These are phyloP conservation scores for Gossypium arboreum DNA, from an alignment of 345 rosid genomes.

Conservation along the genomic window DNA sequence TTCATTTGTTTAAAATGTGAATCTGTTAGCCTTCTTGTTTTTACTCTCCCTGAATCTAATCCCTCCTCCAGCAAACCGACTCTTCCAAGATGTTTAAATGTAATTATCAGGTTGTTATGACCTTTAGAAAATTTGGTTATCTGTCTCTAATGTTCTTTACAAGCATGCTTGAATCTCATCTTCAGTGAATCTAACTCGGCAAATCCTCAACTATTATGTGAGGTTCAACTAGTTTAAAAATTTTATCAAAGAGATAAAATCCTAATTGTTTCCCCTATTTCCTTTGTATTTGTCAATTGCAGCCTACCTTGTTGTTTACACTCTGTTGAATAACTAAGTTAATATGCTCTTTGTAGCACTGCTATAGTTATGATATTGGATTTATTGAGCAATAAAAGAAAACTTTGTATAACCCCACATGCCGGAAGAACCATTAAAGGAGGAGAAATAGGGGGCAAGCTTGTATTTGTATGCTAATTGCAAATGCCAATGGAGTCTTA, in stretches of 20 bases:
- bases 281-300: neutral
- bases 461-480: neutral
- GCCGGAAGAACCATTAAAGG: neutral
- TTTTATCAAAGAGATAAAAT: neutral
- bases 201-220: neutral
- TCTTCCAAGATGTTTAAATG: neutral
- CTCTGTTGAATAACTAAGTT: neutral
- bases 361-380: neutral
- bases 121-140: neutral
- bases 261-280: neutral
- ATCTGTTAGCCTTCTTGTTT: conserved; percentile 1
- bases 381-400: conserved; percentile 4
- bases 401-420: neutral
- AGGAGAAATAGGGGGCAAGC: neutral
- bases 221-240: neutral
- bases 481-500: neutral
- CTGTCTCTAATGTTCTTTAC: neutral
- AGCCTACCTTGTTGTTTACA: neutral
- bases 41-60: neutral
- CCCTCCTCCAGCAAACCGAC: neutral
- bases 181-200: neutral
- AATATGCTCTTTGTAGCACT: neutral
- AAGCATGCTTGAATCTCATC: neutral
- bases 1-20: neutral
- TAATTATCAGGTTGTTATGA: neutral